Percentiles rank a stretch among this genome's conserved stretches.
Conservation (phyloP, 805 yeast species). For the Torulaspora gathmanii region DNA sequence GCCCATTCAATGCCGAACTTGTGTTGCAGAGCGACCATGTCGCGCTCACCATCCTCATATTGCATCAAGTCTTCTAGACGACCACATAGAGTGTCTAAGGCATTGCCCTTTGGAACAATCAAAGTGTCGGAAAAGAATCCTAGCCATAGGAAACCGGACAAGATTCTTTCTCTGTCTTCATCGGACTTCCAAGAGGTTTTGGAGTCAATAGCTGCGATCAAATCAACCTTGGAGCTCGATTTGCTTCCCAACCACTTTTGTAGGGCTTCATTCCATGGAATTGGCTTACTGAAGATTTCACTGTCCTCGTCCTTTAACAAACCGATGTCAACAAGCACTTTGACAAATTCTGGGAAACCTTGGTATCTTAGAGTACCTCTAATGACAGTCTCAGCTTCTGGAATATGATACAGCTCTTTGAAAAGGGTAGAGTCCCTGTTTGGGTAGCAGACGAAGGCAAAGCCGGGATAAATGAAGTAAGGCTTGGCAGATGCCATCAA, state of each 20-base stretch:
- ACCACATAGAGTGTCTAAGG: conserved; percentile 95
- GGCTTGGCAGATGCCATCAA: conserved; percentile 94
- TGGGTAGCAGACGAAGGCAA: conserved; percentile 90
- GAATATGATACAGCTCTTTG: conserved; percentile 86
- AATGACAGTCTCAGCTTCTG: conserved; percentile 94
- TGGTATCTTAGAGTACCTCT: conserved; percentile 97
- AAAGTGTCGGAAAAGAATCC: conserved; percentile 76
- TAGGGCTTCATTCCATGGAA: conserved; percentile 87
- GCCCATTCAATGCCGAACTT: conserved; percentile 97
- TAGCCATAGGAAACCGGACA: conserved; percentile 89
- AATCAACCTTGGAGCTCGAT: conserved; percentile 65
- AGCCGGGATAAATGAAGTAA: conserved; percentile 93
- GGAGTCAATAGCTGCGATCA: conserved; percentile 67
- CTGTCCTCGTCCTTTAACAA: conserved; percentile 75
- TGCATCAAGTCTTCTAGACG: conserved; percentile 94
- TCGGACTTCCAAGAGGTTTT: conserved; percentile 76
- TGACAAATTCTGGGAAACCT: conserved; percentile 98
- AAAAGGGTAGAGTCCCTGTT: conserved; percentile 96
- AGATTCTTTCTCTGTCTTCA: conserved; percentile 79
- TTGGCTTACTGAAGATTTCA: conserved; percentile 51
- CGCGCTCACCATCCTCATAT: conserved; percentile 93
- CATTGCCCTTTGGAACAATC: conserved; percentile 86
- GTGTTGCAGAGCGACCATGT: conserved; percentile 91
- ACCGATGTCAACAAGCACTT: conserved; percentile 90
- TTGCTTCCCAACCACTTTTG: conserved; percentile 69